Base-by-base conservation (phyloP, 805 yeast species). In the Gaillardinia entomophila region DNA sequence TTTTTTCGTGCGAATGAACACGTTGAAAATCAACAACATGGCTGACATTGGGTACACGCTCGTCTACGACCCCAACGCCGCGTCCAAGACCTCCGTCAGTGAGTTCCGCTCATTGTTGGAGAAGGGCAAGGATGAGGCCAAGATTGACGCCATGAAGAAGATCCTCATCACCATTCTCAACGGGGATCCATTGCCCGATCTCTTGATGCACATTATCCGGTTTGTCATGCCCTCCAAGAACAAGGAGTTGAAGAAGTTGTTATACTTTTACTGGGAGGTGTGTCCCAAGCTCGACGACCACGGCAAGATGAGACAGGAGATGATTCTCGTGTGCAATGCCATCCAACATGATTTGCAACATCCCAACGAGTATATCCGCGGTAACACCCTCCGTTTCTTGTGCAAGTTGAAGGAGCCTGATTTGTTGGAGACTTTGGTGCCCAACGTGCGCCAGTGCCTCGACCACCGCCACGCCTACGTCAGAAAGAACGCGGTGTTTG, bases 381-480 rank as follows among this genome's bases (percentile, higher is more conserved):
- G 99, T 46, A 87, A 87, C 51, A 90, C 97, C 7, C 71, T 92
- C 60, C 78, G 97, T 51, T 90, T 88, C 60, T 72, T 94, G 52
- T 77, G 90, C 38, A 94, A 92, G 56, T 71, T 92, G 55, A 82
- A 79, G 53, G 97, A 92, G 64, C 82, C 94, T 2, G 98, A 92
- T 58, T 73, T 92, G 43, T 73, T 92, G 54, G 98, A 94, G 62
- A 95, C 97, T 33, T 73, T 92, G 60, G 92, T 92, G 26, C 96
- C 97, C 19, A 80, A 92, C 26, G 89, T 88, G 28, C 77, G 96
- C 50, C 77, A 78, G 37, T 88, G 97, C 65, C 69, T 94, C 48
- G 95, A 86, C 46, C 96, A 92, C 62, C 82, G 98, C 46, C 97
- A 92, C 61, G 95, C 97, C 7, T 92, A 94, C 53, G 98, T 92